Percentiles rank a stretch among this genome's conserved stretches.
phyloP scores from a whole-genome alignment of 495 filamentous ascomycete genomes.

The Thermochaetoides thermophila region DNA sequence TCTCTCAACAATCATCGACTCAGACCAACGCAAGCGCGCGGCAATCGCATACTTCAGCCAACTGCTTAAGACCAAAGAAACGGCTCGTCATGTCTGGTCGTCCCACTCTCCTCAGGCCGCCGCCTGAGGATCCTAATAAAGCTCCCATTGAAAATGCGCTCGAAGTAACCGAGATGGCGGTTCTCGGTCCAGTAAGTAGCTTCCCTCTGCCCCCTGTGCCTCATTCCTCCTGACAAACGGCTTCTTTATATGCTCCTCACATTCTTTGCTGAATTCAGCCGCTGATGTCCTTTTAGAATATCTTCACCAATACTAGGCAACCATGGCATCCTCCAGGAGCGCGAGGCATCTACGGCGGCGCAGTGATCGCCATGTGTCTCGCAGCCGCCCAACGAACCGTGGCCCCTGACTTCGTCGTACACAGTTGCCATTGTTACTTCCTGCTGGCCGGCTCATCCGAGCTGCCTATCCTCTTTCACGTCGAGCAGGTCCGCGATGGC shows the following conservation, averaged over 20 bases:
- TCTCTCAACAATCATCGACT: not conserved
- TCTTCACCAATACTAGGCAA: constrained; percentile 85
- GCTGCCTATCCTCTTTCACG: constrained; percentile 78
- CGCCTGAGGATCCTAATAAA: constrained; percentile 53
- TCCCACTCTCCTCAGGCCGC: constrained; percentile 62
- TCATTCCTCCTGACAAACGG: no score
- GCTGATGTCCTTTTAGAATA: constrained; percentile 36
- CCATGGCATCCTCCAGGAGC: constrained; percentile 86
- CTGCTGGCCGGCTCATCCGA: constrained; percentile 74
- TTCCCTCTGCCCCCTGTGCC: not conserved
- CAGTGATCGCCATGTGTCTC: constrained; percentile 84
- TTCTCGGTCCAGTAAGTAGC: constrained; percentile 59
- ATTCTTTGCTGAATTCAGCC: not conserved
- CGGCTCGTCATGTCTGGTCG: constrained; percentile 9
- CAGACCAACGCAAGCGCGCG: not conserved
- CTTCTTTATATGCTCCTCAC: no score
- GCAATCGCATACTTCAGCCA: not conserved
- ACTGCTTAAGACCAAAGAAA: not conserved
- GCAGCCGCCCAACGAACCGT: constrained; percentile 80
- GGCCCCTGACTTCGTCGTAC: constrained; percentile 59
- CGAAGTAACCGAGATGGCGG: constrained; percentile 63
- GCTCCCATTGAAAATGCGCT: constrained; percentile 78
- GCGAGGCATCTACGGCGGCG: constrained; percentile 83
- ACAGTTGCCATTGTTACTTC: constrained; percentile 99
- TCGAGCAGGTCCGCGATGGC: constrained; percentile 85